A percentile compares a stretch with the other conserved stretches of the same genome.
phyloP scores from a whole-genome alignment of 192 early-diverging fungal genomes.

The Nowakowskiella sp. region DNA sequence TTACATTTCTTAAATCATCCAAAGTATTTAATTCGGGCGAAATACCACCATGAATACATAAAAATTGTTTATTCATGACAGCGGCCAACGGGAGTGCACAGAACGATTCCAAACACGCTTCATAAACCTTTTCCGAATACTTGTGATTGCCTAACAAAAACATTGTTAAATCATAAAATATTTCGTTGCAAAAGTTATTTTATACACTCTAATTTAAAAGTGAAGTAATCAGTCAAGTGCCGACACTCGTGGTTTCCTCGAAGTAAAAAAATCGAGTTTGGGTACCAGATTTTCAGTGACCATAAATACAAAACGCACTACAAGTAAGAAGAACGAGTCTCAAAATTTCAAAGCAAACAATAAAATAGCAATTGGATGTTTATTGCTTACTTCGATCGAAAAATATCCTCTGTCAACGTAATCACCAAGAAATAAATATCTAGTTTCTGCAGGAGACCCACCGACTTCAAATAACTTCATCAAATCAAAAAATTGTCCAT shows the following conservation, averaged over 20 bases:
- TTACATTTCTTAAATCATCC: conserved; percentile 15
- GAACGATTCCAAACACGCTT: conserved; percentile 28
- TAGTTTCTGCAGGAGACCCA: conserved; percentile 80
- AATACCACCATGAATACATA: conserved; percentile 92
- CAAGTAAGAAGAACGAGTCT: not conserved
- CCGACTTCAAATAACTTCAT: conserved; percentile 98
- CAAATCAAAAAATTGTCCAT: conserved; percentile 96
- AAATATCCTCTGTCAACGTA: conserved; percentile 98
- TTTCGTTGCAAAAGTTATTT: not conserved
- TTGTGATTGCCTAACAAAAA: conserved; percentile 56
- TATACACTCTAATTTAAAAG: conserved; percentile 95
- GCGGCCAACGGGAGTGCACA: not conserved
- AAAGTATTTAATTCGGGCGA: conserved; percentile 23
- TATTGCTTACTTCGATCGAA: conserved; percentile 71
- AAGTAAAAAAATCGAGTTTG: conserved; percentile 73
- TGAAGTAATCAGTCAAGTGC: conserved; percentile 96
- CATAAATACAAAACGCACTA: conserved; percentile 88
- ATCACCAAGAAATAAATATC: conserved; percentile 92
- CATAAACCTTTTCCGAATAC: conserved; percentile 19
- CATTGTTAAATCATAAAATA: not conserved
- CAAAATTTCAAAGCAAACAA: not conserved
- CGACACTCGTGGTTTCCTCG: conserved; percentile 96
- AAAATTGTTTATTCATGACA: conserved; percentile 81
- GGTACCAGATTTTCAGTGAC: conserved; percentile 88
- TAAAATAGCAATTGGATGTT: conserved; percentile 10